These are phyloP conservation scores for Prunus salicina DNA, from an alignment of 306 rosid species.

Conservation along the genomic window DNA sequence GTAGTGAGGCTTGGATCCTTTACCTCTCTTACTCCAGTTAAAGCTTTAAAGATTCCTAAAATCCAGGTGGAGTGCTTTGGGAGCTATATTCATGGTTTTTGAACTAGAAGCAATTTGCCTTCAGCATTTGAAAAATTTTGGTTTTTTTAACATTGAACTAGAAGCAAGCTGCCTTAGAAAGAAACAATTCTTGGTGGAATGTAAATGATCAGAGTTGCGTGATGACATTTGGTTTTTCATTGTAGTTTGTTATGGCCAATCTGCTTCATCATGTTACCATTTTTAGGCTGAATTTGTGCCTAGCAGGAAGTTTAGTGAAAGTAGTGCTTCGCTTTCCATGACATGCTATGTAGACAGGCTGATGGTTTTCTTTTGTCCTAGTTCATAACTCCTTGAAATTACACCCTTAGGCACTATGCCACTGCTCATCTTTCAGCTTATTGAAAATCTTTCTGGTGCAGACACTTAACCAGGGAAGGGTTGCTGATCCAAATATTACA, in stretches of 20 bases:
- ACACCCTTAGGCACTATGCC: not conserved
- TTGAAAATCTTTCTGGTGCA: constrained; percentile 22
- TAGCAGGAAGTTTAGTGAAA: not conserved
- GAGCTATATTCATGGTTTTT: not conserved
- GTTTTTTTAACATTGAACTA: not conserved
- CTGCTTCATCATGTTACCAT: not conserved
- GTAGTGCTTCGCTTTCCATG: not conserved
- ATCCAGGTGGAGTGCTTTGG: too few species aligned
- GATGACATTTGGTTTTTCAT: too few species aligned
- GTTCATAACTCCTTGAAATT: not conserved
- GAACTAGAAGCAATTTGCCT: too few species aligned
- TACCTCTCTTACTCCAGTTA: not conserved
- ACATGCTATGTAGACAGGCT: not conserved
- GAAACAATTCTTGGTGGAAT: not conserved
- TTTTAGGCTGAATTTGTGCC: not conserved
- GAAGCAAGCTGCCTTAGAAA: not conserved
- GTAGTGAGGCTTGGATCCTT: not conserved
- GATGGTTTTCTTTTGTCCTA: not conserved
- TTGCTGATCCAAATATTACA: constrained; percentile 66
- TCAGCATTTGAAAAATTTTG: too few species aligned
- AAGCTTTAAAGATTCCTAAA: not conserved
- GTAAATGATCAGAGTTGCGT: not conserved
- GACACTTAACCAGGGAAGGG: constrained; percentile 65
- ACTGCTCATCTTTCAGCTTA: not conserved
- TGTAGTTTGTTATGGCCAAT: not conserved